Percentiles rank a stretch among this genome's conserved stretches.
Conservation (phyloP, 2,329 filamentous ascomycete genomes). For the Exophiala aquamarina region DNA sequence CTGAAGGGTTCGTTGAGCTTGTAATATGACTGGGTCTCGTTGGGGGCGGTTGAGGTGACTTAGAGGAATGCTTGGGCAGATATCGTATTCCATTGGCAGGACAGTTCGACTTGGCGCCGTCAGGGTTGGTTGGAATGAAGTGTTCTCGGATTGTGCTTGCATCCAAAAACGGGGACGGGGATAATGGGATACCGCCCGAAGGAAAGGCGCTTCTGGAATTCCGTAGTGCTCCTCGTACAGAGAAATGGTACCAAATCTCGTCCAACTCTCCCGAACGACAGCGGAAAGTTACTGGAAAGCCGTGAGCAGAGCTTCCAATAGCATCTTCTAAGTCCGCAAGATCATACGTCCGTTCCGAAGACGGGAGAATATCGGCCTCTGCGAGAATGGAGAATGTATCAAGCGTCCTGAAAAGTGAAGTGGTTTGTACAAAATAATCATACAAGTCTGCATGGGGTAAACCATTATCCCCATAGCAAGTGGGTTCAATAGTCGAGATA, state of each 20-base stretch:
- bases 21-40: slow-evolving; percentile 32
- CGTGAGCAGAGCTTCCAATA: slow-evolving; percentile 53
- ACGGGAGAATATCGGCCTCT: slow-evolving; percentile 60
- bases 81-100: slow-evolving; percentile 64
- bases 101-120: slow-evolving; percentile 63
- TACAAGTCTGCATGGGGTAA: slow-evolving; percentile 60
- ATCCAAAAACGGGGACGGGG: slow-evolving; percentile 35
- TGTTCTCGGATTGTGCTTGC: slow-evolving; percentile 52
- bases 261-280: slow-evolving; percentile 52
- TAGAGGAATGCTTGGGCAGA: slow-evolving; percentile 52
- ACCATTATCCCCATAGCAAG: slow-evolving; percentile 64
- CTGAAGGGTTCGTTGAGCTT: slow-evolving; percentile 34
- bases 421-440: slow-evolving; percentile 67
- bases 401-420: slow-evolving; percentile 65
- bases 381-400: slow-evolving; percentile 65
- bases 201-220: slow-evolving; percentile 25
- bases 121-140: slow-evolving; percentile 33
- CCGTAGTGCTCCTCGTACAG: slow-evolving; percentile 50
- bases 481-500: slow-evolving; percentile 59
- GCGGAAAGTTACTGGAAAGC: slow-evolving; percentile 58
- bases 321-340: slow-evolving; percentile 59
- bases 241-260: slow-evolving; percentile 65
- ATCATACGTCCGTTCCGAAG: slow-evolving; percentile 57
- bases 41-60: slow-evolving; percentile 9
- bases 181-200: background rate